Evolutionary conservation across 1,284 basidiomycete genomes (phyloP).

Genomic region (Cystobasidium sp.): DNA sequence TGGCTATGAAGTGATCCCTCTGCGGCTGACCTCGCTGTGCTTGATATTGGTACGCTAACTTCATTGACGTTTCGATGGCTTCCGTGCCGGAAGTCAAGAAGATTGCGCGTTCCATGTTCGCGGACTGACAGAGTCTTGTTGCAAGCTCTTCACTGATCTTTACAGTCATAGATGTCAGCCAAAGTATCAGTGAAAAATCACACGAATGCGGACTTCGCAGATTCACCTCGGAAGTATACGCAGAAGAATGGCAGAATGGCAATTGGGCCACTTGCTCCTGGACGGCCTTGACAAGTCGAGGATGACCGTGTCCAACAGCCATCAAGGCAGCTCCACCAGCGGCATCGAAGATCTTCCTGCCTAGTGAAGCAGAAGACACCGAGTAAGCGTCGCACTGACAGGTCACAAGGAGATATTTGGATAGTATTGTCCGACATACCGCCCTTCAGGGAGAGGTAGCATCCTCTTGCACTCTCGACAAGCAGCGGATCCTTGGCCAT

Average conservation of each 20-base stretch:
- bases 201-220: slow-evolving; percentile 2
- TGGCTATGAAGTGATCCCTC: slow-evolving; percentile 72
- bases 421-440: slow-evolving; percentile 57
- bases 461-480: slow-evolving; percentile 47
- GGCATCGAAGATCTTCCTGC: slow-evolving; percentile 67
- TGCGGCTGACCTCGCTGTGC: slow-evolving; percentile 70
- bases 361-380: neutral
- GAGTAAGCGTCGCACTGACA: neutral
- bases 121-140: slow-evolving; percentile 62
- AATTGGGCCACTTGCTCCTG: slow-evolving; percentile 76
- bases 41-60: slow-evolving; percentile 70
- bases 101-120: slow-evolving; percentile 51
- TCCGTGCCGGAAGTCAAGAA: slow-evolving; percentile 61
- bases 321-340: slow-evolving; percentile 83
- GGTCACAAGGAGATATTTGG: neutral
- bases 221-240: slow-evolving; percentile 59
- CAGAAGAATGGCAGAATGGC: slow-evolving; percentile 56
- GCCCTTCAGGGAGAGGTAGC: slow-evolving; percentile 49
- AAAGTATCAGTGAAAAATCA: neutral
- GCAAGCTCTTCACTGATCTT: slow-evolving; percentile 77
- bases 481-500: neutral
- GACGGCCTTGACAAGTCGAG: slow-evolving; percentile 70
- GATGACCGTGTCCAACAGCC: slow-evolving; percentile 75
- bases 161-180: neutral
- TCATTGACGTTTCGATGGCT: slow-evolving; percentile 79